A percentile compares a stretch with the other conserved stretches of the same genome.
Evolutionary conservation across 176 grass and related monocot species (phyloP).

Genomic region (Musa beccarii): DNA sequence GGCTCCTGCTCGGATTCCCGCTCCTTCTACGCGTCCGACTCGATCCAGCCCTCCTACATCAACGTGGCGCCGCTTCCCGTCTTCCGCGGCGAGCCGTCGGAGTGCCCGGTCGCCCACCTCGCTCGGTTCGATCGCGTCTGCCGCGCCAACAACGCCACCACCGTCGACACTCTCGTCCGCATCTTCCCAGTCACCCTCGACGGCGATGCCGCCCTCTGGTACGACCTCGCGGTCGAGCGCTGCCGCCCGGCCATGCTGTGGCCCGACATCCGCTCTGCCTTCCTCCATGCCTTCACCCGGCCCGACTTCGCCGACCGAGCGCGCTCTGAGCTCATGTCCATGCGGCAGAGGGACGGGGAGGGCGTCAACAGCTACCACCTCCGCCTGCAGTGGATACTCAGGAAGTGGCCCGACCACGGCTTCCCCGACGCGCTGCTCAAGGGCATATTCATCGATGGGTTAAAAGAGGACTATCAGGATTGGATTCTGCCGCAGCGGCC

Average conservation of each 20-base stretch:
- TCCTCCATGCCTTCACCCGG: conserved; percentile 44
- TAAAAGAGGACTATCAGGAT: conserved; percentile 38
- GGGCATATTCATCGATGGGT: conserved; percentile 42
- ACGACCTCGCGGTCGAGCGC: conserved; percentile 16
- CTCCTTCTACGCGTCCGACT: conserved; percentile 12
- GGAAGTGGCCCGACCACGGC: conserved; percentile 26
- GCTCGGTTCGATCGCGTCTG: conserved; percentile 46
- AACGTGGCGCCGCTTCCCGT: conserved; percentile 29
- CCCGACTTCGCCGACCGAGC: conserved; percentile 35
- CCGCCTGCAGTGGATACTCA: conserved; percentile 40
- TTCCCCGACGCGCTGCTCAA: conserved; percentile 27
- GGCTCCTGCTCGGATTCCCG: background rate
- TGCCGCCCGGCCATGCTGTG: conserved; percentile 16
- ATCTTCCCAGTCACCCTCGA: conserved; percentile 63
- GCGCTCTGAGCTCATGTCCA: conserved; percentile 30
- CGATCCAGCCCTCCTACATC: conserved; percentile 19
- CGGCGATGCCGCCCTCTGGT: conserved; percentile 50
- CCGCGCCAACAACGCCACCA: conserved; percentile 32
- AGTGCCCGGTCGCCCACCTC: conserved; percentile 49
- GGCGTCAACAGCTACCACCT: conserved; percentile 45
- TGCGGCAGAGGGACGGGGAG: conserved; percentile 35
- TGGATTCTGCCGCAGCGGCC: conserved; percentile 39
- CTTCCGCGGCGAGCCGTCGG: conserved; percentile 50
- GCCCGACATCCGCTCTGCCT: conserved; percentile 35
- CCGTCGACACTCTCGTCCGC: conserved; percentile 24